Evolutionary conservation across 257 asterid genomes (phyloP).

Genomic region (Solanum habrochaites): DNA sequence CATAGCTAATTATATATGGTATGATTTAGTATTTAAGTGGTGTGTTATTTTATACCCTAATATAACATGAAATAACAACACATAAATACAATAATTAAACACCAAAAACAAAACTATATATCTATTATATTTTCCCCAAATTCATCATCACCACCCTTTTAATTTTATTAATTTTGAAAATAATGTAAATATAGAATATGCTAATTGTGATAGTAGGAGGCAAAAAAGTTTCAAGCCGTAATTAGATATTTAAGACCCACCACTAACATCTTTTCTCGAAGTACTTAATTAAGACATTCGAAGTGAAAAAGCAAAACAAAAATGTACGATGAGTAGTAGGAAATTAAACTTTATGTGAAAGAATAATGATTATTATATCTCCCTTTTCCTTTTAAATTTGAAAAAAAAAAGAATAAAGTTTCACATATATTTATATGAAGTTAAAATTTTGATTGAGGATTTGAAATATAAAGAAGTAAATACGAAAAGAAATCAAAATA

Average conservation of each 20-base stretch:
- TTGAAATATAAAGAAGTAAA: neutral
- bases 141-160: neutral
- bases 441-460: neutral
- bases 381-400: neutral
- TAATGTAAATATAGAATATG: neutral
- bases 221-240: neutral
- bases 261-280: neutral
- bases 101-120: neutral
- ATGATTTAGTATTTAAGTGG: neutral
- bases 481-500: too few species aligned
- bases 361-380: neutral
- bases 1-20: neutral
- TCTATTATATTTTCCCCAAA: neutral
- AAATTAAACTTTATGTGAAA: neutral
- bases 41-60: neutral
- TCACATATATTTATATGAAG: fast-evolving
- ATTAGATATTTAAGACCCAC: neutral
- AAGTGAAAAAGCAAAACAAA: neutral
- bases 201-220: neutral
- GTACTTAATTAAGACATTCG: neutral
- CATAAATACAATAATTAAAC: neutral
- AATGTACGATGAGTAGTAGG: neutral
- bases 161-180: neutral
- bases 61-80: neutral
- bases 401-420: neutral